Percentiles rank a stretch among this genome's conserved stretches.
Conservation (phyloP, 805 yeast genomes). For the Hanseniaspora opuntiae region DNA sequence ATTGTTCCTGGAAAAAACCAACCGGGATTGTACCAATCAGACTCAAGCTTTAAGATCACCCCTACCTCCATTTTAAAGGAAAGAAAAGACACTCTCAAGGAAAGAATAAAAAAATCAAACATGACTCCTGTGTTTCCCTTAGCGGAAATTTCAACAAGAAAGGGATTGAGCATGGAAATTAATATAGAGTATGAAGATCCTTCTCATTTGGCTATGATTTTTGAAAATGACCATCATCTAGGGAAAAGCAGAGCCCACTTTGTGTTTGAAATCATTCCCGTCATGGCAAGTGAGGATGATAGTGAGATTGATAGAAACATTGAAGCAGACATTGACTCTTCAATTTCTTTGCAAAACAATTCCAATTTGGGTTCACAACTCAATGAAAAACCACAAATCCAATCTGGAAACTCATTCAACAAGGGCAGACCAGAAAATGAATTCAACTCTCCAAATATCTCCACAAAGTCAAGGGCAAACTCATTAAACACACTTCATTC, state of each 20-base stretch:
- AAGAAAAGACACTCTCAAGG: not conserved
- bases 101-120: conserved; percentile 6
- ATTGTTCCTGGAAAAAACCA: not conserved
- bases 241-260: conserved; percentile 8
- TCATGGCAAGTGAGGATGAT: not conserved
- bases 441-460: conserved; percentile 7
- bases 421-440: not conserved
- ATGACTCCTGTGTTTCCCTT: not conserved
- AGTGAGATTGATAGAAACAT: not conserved
- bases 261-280: not conserved
- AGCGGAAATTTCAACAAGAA: conserved; percentile 3
- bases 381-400: not conserved
- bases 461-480: conserved; percentile 14
- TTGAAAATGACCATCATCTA: conserved; percentile 7
- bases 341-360: not conserved
- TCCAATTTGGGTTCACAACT: too few relatives aligned
- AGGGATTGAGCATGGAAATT: conserved; percentile 2
- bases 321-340: not conserved
- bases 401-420: not conserved
- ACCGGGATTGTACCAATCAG: not conserved
- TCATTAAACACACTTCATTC: conserved; percentile 12
- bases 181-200: conserved; percentile 8
- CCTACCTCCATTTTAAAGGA: conserved; percentile 6
- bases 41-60: not conserved
- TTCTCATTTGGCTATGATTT: conserved; percentile 7